Evolutionary conservation across 1,284 basidiomycete genomes (phyloP).

Genomic region (Dichomitus squalens): DNA sequence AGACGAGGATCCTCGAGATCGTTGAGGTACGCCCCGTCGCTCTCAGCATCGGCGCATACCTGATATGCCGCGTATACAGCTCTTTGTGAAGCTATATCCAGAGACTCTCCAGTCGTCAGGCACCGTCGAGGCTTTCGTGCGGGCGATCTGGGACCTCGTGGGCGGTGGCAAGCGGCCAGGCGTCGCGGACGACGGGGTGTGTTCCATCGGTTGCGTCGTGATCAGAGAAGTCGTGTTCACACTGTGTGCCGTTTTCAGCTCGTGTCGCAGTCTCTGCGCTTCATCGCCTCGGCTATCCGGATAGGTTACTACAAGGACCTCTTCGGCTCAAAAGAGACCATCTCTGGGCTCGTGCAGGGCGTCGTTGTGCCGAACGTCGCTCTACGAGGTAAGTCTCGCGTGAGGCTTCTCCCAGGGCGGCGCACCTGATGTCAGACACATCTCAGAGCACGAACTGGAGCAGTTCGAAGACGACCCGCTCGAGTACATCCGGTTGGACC

Average conservation of each 20-base stretch:
- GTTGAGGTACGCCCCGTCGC: constrained; percentile 57
- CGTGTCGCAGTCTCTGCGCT: constrained; percentile 91
- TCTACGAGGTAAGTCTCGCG: constrained; percentile 54
- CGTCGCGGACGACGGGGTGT: constrained; percentile 80
- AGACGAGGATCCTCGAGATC: constrained; percentile 91
- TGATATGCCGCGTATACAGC: constrained; percentile 42
- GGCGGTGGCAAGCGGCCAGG: constrained; percentile 71
- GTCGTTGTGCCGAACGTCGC: constrained; percentile 94
- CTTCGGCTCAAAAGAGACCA: constrained; percentile 76
- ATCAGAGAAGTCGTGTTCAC: background rate
- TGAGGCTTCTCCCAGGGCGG: no score
- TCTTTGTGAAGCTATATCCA: constrained; percentile 91
- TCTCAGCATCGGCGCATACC: background rate
- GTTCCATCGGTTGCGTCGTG: constrained; percentile 11
- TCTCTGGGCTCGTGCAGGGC: constrained; percentile 84
- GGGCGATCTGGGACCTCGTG: constrained; percentile 90
- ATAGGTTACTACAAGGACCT: constrained; percentile 75
- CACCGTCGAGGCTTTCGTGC: constrained; percentile 83
- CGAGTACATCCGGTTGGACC: constrained; percentile 91
- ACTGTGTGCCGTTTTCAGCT: constrained; percentile 50
- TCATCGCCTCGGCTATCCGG: constrained; percentile 92
- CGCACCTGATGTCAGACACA: background rate
- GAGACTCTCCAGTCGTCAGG: constrained; percentile 77
- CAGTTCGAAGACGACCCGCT: constrained; percentile 98
- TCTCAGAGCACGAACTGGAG: constrained; percentile 83